phyloP scores from a whole-genome alignment of 495 filamentous ascomycete genomes.

The Cercophora newfieldiana region DNA sequence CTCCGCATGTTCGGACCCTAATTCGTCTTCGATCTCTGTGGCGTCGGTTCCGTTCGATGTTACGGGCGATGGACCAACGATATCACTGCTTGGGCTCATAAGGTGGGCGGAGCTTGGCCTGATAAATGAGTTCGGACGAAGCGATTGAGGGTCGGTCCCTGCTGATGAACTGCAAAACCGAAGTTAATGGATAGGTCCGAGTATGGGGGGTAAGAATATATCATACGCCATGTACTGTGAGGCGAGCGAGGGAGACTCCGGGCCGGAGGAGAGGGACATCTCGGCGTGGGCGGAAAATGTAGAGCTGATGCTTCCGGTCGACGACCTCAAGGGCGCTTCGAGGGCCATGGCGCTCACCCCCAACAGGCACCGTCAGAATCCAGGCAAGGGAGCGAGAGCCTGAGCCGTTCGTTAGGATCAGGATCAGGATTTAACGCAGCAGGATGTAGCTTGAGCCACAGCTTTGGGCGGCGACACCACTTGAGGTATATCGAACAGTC shows the following conservation, averaged over 20 bases:
- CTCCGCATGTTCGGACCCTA: slow-evolving; percentile 45
- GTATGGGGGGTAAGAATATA: background rate
- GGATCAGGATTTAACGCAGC: background rate
- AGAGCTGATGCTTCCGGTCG: slow-evolving; percentile 56
- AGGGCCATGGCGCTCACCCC: slow-evolving; percentile 52
- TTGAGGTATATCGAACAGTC: slow-evolving; percentile 5
- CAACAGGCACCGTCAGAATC: slow-evolving; percentile 14
- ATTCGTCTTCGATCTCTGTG: slow-evolving; percentile 74
- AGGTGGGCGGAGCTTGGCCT: slow-evolving; percentile 43
- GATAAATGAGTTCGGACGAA: slow-evolving; percentile 42
- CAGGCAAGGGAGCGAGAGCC: slow-evolving; percentile 4
- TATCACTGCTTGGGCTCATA: slow-evolving; percentile 52
- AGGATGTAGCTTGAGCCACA: background rate
- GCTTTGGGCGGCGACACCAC: background rate
- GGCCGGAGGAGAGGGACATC: slow-evolving; percentile 53
- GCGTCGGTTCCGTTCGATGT: slow-evolving; percentile 72
- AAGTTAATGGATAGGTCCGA: slow-evolving; percentile 17
- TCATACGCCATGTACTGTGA: slow-evolving; percentile 51
- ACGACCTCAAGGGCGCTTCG: slow-evolving; percentile 57
- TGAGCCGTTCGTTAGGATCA: background rate
- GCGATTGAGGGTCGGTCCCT: slow-evolving; percentile 38
- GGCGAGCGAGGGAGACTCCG: slow-evolving; percentile 52
- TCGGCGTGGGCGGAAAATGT: slow-evolving; percentile 61
- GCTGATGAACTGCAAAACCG: slow-evolving; percentile 39
- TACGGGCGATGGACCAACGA: slow-evolving; percentile 72